Base-by-base conservation (phyloP, 2,329 filamentous ascomycete species). In the Bipolaris sorokiniana region DNA sequence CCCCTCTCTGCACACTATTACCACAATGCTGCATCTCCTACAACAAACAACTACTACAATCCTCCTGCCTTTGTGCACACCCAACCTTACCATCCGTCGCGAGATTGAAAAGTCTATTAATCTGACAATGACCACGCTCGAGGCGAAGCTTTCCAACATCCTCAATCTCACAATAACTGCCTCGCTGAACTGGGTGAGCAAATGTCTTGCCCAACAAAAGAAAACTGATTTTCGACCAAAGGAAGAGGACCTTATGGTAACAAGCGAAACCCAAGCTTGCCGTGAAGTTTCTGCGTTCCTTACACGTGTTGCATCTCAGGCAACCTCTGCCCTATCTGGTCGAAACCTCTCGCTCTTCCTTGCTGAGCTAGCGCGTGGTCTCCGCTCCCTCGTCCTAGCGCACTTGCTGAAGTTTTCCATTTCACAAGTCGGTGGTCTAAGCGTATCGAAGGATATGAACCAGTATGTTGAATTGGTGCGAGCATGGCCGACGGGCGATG, bases 331-430 rank as follows among this genome's bases (percentile, higher is more conserved):
- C 3, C 83, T 99, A 15, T 90, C 93, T 69, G 91, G 92, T 3
- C 86, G 89, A 40, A 98, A 98, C 67, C 84, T 96, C 1, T 88
- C 91, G 52, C 84, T 89, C 47, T 91, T 98, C 73, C 87, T 90
- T 51, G 89, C 88, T 58, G 94, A 98, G 78, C 85, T 98, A 20
- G 93, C 91, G 1, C 80, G 93, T 13, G 89, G 89, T 9, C 83
- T 97, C 34, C 88, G 93, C 64, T 80, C 84, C 48, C 84, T 96
- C 9, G 84, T 99, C 4, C 88, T 99, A 61, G 91, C 95, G 61
- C 95, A 99, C 78, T 91, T 98, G 79, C 95, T 96, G 71, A 92
- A 91, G 70, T 99, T 96, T 79, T 87, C 89, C 59, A 92, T 99
- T 64, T 97, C 92, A 66, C 91, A 93, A 38, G 93, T 94, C 0